Conservation (phyloP, 805 yeast species). For the Pachysolen tannophilus region DNA sequence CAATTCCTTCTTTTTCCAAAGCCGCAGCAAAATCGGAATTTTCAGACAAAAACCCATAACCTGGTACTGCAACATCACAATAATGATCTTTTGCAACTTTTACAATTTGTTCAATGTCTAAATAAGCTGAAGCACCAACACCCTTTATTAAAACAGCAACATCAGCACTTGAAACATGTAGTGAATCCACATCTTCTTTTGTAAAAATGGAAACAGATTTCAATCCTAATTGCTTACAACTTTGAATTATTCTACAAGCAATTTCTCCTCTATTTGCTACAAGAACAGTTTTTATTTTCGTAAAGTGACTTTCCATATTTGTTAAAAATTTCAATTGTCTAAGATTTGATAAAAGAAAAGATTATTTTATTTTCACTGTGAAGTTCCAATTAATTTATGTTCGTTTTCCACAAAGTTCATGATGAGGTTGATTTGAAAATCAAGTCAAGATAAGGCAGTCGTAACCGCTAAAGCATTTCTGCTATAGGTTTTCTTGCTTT, state of each 20-base stretch:
- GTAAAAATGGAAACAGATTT: constrained; percentile 17
- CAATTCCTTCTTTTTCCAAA: constrained; percentile 11
- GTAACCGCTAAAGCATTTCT: too few relatives aligned
- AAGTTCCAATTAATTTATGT: too few relatives aligned
- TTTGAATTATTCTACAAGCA: constrained; percentile 17
- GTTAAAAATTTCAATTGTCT: too few relatives aligned
- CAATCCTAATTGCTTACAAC: constrained; percentile 13
- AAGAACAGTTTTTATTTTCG: constrained; percentile 11
- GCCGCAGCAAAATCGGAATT: constrained; percentile 17
- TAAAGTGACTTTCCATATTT: constrained; percentile 1
- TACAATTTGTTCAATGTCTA: constrained; percentile 15
- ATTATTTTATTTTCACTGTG: too few relatives aligned
- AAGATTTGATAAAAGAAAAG: too few relatives aligned
- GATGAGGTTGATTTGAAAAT: too few relatives aligned
- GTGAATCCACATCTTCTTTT: constrained; percentile 20
- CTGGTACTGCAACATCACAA: constrained; percentile 31
- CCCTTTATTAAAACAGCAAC: constrained; percentile 17
- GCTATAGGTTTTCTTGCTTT: too few relatives aligned
- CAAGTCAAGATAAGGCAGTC: too few relatives aligned
- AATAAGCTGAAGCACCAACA: constrained; percentile 20
- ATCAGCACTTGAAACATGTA: constrained; percentile 21
- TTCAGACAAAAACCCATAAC: constrained; percentile 33
- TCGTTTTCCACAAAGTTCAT: too few relatives aligned
- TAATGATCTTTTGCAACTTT: constrained; percentile 20
- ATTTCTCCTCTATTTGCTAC: constrained; percentile 21